Evolutionary conservation across 768 basidiomycete genomes (phyloP).

Genomic region (Boletellus ananas): DNA sequence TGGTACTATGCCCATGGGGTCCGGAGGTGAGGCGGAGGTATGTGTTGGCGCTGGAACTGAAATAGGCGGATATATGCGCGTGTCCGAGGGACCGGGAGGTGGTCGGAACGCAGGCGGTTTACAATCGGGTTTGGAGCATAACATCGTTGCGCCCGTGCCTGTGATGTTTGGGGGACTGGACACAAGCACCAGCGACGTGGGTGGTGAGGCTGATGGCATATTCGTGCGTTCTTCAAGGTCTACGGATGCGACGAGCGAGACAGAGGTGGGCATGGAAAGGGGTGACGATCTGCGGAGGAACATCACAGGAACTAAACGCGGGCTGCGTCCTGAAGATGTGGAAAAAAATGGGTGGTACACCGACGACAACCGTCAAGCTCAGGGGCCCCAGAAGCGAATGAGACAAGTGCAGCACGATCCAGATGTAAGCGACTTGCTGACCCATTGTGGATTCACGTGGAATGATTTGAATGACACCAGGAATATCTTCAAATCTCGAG

Average conservation of each 20-base stretch:
- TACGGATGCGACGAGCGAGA: constrained; percentile 8
- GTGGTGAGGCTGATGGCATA: neutral
- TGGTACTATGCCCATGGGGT: neutral
- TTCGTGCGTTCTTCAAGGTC: constrained; percentile 8
- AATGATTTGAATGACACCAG: constrained; percentile 5
- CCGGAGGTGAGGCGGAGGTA: constrained; percentile 3
- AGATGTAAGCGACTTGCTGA: constrained; percentile 15
- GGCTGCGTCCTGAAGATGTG: constrained; percentile 11
- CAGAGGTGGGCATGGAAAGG: constrained; percentile 6
- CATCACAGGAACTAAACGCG: constrained; percentile 13
- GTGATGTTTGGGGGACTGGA: constrained; percentile 2
- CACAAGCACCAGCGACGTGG: neutral
- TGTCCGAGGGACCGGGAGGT: constrained; percentile 5
- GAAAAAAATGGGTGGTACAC: constrained; percentile 5
- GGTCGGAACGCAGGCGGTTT: neutral
- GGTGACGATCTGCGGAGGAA: neutral
- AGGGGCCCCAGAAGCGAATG: constrained; percentile 15
- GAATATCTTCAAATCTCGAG: constrained; percentile 22
- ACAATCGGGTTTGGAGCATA: constrained; percentile 3
- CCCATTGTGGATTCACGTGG: too few relatives aligned
- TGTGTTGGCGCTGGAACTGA: neutral
- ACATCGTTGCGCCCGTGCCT: constrained; percentile 19
- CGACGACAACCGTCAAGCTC: constrained; percentile 2
- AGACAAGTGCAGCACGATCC: constrained; percentile 11
- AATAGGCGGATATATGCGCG: constrained; percentile 26